A percentile compares a stretch with the other conserved stretches of the same genome.
Conservation (phyloP, 2,329 filamentous ascomycete genomes). For the Mariannaea elegans region DNA sequence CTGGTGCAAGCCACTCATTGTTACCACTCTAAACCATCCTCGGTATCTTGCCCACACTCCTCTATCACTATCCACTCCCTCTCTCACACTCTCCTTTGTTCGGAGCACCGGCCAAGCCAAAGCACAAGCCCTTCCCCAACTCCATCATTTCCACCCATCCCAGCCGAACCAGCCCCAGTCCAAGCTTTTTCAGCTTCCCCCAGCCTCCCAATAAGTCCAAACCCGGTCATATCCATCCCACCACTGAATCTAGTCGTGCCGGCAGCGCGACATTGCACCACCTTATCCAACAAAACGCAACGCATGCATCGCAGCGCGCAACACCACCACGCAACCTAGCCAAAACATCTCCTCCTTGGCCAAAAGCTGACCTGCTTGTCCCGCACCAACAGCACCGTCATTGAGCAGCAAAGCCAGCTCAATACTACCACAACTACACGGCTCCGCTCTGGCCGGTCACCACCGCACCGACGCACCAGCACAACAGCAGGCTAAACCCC, state of each 20-base stretch:
- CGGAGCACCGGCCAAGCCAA: slow-evolving; percentile 12
- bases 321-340: slow-evolving; percentile 19
- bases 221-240: slow-evolving; percentile 13
- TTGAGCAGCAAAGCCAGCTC: slow-evolving; percentile 16
- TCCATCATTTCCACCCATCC: slow-evolving; percentile 14
- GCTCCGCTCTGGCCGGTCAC: slow-evolving; percentile 18
- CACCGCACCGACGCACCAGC: slow-evolving; percentile 17
- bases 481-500: slow-evolving; percentile 18
- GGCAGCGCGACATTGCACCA: slow-evolving; percentile 22
- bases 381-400: slow-evolving; percentile 19
- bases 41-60: slow-evolving; percentile 16
- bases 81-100: slow-evolving; percentile 1
- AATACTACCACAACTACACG: slow-evolving; percentile 14
- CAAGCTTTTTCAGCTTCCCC: slow-evolving; percentile 6
- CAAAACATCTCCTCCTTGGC: slow-evolving; percentile 19
- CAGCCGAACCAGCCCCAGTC: slow-evolving; percentile 9
- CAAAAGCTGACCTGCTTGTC: slow-evolving; percentile 19
- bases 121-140: neutral
- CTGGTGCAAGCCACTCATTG: slow-evolving; percentile 18
- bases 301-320: slow-evolving; percentile 15
- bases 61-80: slow-evolving; percentile 11
- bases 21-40: slow-evolving; percentile 18
- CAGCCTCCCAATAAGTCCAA: slow-evolving; percentile 10
- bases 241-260: slow-evolving; percentile 11
- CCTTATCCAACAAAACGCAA: slow-evolving; percentile 21